Evolutionary conservation across 345 rosid species (phyloP), one percentile per base, ranked within the genome.

Genomic region (Moricandia moricandioides): DNA sequence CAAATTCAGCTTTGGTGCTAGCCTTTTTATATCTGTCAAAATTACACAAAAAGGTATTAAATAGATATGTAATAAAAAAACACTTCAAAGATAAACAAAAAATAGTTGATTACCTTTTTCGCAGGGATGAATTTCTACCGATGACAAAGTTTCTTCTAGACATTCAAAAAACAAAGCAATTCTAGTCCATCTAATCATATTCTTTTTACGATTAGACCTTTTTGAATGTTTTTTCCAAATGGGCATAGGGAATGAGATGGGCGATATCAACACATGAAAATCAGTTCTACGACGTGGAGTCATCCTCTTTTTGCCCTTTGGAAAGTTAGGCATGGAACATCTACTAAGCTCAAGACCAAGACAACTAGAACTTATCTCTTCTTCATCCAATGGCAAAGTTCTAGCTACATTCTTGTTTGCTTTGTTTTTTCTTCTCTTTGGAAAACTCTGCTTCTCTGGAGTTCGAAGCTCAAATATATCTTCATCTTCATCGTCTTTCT

Each of bases 271-370:
- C 37, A 2, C 13, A 35, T 8, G 30, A 57, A 75, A 34, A 34
- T 75, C 62, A 47, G 31, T 34, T 30, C 77, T 71, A 10, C 47
- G 39, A 29, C 2, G 0, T 35, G 13, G 10, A 7, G 57, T 7
- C 57, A 0, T 71, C 64, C 81, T 71, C 21, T 21, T 71, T 78
- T 27, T 71, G 49, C 16, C 12, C 0, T 0, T 65, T 27, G 47
- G 72, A 58, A 77, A 77, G 17, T 9, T 58, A 3, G 67, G 77
- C 1, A 62, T 72, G 0, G 1, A 37, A 0, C 0, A 27, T 18
- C 30, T 71, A 13, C 34, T 52, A 7, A 65, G 29, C 6, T 66
- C 64, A 58, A 77, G 68, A 71, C 67, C 57, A 57, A 78, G 69
- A 72, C 72, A 78, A 35, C 5, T 17, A 4, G 30, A 3, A 7